Percentiles rank a stretch among this genome's conserved stretches.
Conservation (phyloP, 768 basidiomycete species). For the Tephrocybe rancida region DNA sequence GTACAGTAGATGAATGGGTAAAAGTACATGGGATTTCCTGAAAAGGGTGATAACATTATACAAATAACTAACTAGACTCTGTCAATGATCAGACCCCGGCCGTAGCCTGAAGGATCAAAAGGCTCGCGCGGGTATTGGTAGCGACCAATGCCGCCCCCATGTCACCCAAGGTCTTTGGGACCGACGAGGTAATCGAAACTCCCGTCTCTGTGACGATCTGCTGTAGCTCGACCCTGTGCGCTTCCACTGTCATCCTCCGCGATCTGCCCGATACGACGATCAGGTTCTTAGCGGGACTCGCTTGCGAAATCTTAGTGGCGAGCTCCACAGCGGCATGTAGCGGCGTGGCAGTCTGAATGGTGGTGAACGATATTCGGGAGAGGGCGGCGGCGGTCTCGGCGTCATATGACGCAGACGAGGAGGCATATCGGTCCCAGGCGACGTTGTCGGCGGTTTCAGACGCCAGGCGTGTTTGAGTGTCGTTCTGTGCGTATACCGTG, state of each 20-base stretch:
- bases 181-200: constrained; percentile 50
- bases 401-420: constrained; percentile 25
- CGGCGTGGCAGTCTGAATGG: constrained; percentile 49
- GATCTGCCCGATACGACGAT: constrained; percentile 77
- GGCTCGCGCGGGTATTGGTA: constrained; percentile 47
- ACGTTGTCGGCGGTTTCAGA: constrained; percentile 86
- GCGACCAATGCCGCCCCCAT: constrained; percentile 71
- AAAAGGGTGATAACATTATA: too few species aligned
- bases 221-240: constrained; percentile 61
- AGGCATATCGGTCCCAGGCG: constrained; percentile 70
- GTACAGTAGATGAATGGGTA: too few species aligned
- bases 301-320: constrained; percentile 26
- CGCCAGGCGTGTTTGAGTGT: constrained; percentile 65
- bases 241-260: constrained; percentile 63
- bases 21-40: too few species aligned
- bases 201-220: constrained; percentile 43
- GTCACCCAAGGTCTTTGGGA: constrained; percentile 76
- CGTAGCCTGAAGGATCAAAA: constrained; percentile 53
- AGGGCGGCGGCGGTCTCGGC: constrained; percentile 38
- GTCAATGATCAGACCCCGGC: neutral
- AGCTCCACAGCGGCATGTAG: constrained; percentile 59
- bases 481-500: constrained; percentile 71
- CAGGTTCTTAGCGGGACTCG: constrained; percentile 43
- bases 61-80: too few species aligned
- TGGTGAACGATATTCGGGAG: constrained; percentile 58